These are phyloP conservation scores for Cadophora sp. DNA, from an alignment of 2,329 filamentous ascomycete genomes.

Conservation along the genomic window DNA sequence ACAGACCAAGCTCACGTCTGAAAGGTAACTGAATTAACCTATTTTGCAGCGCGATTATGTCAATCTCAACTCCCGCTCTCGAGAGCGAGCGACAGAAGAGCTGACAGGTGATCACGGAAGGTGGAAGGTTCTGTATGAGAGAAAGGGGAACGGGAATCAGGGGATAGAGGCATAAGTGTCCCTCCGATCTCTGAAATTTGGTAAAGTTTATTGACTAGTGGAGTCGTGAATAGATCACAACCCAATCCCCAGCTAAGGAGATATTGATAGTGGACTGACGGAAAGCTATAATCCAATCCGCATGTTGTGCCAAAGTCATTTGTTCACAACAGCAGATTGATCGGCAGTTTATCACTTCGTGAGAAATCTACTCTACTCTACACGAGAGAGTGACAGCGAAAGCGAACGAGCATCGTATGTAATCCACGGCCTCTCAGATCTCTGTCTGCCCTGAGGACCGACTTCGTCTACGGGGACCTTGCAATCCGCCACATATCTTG, in stretches of 20 bases:
- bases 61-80: background rate
- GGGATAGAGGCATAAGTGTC: background rate
- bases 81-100: no score
- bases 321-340: background rate
- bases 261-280: conserved; percentile 8
- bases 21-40: background rate
- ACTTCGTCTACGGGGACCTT: conserved; percentile 1
- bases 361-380: conserved; percentile 4
- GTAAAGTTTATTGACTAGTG: conserved; percentile 7
- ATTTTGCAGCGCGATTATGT: background rate
- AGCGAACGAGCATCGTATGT: background rate
- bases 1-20: background rate
- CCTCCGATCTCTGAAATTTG: background rate
- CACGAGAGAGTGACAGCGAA: background rate
- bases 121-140: background rate
- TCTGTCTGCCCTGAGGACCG: background rate
- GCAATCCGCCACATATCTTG: background rate
- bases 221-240: background rate
- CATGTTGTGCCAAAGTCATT: conserved; percentile 1
- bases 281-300: conserved; percentile 6
- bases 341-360: conserved; percentile 11
- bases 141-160: no score
- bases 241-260: conserved; percentile 1
- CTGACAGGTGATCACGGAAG: conserved; percentile 1
- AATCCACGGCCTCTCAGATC: background rate